Base-by-base conservation (phyloP, 805 yeast genomes). In the Soucietia sequanensis region DNA sequence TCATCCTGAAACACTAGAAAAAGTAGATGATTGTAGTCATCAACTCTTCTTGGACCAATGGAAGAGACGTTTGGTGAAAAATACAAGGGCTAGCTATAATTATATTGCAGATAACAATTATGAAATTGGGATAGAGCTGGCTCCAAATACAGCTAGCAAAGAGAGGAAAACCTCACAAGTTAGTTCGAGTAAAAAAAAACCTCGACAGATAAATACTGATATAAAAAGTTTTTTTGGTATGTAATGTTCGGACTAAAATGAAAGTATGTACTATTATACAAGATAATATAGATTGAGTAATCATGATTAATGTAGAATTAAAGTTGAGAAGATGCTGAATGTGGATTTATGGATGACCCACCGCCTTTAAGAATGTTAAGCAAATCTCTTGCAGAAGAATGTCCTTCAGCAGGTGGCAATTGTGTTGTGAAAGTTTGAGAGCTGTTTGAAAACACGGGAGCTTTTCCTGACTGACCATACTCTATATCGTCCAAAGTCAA, bases 361-460 rank as follows among this genome's bases (percentile, higher is more conserved):
- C 44, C 49, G 20, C 52, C 48, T 28, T 43, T 54, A 5, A 53
- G 42, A 17, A 56, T 31, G 35, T 40, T 44, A n/a, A 56, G 44
- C 19, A 54, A 41, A 28, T 47, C 55, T 16, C 38, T 46, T 6
- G 54, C 55, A 13, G 62, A 40, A 36, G 53, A 33, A 43, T 32
- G 21, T 28, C n/a, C n/a, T n/a, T n/a, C n/a, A n/a, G n/a, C 23
- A 8, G 23, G 11, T 21, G 8, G 23, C 11, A 8, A 11, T 11
- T 21, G 23, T 11, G 10, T 21, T 21, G 23, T 21, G 23, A 11
- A 21, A 11, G 23, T 9, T 21, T 11, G 23, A 21, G 8, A 11
- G 23, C 11, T 21, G 23, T 9, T 21, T 8, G 23, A 8, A 21
- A 8, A 8, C 8, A 11, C 23, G 23, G 12, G 15, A 13, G 13